Evolutionary conservation across 805 yeast species (phyloP).

Genomic region (Kodamaea hsintzibuensis): DNA sequence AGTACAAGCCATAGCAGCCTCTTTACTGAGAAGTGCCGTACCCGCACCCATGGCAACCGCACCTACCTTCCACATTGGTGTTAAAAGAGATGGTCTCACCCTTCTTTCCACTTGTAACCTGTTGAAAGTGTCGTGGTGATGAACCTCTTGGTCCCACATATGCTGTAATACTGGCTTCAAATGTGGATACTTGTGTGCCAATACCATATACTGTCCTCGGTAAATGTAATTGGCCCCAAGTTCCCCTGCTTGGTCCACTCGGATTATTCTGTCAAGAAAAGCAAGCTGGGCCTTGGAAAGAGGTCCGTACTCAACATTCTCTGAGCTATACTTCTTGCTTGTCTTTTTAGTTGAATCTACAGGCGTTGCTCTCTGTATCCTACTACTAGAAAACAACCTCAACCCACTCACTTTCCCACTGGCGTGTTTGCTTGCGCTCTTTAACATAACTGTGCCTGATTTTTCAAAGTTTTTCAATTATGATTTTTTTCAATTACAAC

Average conservation of each 20-base stretch:
- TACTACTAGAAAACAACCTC: slow-evolving; percentile 3
- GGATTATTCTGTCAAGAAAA: slow-evolving; percentile 67
- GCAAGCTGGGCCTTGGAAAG: slow-evolving; percentile 62
- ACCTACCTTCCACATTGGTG: slow-evolving; percentile 93
- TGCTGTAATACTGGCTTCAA: slow-evolving; percentile 80
- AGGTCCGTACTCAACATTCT: slow-evolving; percentile 36
- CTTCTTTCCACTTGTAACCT: slow-evolving; percentile 70
- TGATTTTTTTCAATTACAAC: not conserved
- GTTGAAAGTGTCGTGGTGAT: slow-evolving; percentile 86
- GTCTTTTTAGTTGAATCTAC: slow-evolving; percentile 7
- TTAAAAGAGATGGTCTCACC: slow-evolving; percentile 86
- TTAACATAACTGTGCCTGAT: not conserved
- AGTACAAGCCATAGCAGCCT: slow-evolving; percentile 99
- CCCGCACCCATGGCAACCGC: slow-evolving; percentile 84
- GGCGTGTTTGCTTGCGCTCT: not conserved
- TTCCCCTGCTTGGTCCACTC: slow-evolving; percentile 99
- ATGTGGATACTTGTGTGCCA: slow-evolving; percentile 69
- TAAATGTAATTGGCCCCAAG: slow-evolving; percentile 93
- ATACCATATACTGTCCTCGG: slow-evolving; percentile 81
- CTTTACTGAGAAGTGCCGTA: slow-evolving; percentile 85
- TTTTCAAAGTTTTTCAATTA: not conserved
- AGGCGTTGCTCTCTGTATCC: not conserved
- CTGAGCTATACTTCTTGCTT: slow-evolving; percentile 19
- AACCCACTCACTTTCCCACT: not conserved
- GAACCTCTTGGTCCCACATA: slow-evolving; percentile 98